Conservation (phyloP, 371 early-diverging fungal genomes). For the Syncephalis plumigaleata region DNA sequence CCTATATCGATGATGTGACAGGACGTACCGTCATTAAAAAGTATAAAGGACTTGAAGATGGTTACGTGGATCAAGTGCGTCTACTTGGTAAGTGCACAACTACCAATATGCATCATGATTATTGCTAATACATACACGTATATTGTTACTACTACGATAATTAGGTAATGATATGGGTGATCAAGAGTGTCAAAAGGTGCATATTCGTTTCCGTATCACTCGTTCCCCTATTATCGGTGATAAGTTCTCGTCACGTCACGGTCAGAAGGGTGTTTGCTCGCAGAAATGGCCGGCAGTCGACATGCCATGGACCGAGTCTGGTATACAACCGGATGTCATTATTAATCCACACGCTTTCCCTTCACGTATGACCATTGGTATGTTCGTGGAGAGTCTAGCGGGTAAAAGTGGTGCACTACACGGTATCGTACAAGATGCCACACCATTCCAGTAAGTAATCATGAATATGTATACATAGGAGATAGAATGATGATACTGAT, state of each 20-base stretch:
- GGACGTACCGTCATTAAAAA: too few relatives aligned
- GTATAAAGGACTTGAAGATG: background rate
- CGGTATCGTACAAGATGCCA: slow-evolving; percentile 37
- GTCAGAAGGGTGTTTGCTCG: slow-evolving; percentile 58
- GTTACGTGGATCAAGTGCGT: background rate
- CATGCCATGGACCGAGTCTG: slow-evolving; percentile 52
- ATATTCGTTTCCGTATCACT: slow-evolving; percentile 6
- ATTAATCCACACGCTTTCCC: slow-evolving; percentile 68
- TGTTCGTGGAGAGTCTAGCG: slow-evolving; percentile 52
- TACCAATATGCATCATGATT: background rate
- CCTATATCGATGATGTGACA: too few relatives aligned
- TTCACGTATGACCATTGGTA: slow-evolving; percentile 56
- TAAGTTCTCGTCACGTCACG: slow-evolving; percentile 58
- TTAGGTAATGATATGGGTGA: background rate
- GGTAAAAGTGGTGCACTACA: slow-evolving; percentile 36
- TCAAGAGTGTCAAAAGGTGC: background rate
- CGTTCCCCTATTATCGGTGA: slow-evolving; percentile 49
- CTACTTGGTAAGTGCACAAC: background rate
- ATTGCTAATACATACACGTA: background rate
- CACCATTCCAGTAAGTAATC: too few relatives aligned
- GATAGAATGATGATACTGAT: too few relatives aligned
- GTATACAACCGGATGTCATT: slow-evolving; percentile 49
- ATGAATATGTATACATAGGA: too few relatives aligned
- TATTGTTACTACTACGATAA: background rate
- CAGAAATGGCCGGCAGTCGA: slow-evolving; percentile 37